Evolutionary conservation across 2,329 filamentous ascomycete species (phyloP).

Genomic region (Falciphora oryzae): DNA sequence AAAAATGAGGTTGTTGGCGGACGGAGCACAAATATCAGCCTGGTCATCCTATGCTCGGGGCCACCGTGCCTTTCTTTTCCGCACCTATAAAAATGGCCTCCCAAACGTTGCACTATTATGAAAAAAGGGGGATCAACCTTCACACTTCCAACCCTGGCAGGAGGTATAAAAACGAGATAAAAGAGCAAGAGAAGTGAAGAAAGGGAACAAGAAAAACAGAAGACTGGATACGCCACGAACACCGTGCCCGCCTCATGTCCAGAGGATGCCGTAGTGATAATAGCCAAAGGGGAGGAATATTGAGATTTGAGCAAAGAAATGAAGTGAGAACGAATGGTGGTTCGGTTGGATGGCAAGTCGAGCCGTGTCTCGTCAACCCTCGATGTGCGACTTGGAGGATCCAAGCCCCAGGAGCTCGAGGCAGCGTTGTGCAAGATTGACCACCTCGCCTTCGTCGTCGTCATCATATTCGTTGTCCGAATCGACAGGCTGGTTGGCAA

Average conservation of each 20-base stretch:
- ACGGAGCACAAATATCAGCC: no score
- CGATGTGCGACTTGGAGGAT: constrained; percentile 73
- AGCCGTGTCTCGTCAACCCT: constrained; percentile 49
- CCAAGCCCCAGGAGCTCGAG: constrained; percentile 77
- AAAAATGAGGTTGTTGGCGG: constrained; percentile 1
- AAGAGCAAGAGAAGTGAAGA: neutral
- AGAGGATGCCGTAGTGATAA: constrained; percentile 26
- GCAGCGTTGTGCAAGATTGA: constrained; percentile 83
- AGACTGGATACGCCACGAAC: constrained; percentile 36
- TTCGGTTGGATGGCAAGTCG: no score
- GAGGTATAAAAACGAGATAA: no score
- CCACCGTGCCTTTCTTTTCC: no score
- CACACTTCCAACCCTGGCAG: neutral
- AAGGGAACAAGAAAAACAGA: neutral
- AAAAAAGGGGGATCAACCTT: constrained; percentile 1
- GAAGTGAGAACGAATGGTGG: neutral
- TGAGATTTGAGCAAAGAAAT: neutral
- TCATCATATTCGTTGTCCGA: constrained; percentile 82
- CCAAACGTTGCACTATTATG: constrained; percentile 5
- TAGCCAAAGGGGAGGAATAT: constrained; percentile 18
- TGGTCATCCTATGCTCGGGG: no score
- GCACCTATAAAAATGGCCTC: no score
- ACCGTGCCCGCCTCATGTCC: constrained; percentile 35
- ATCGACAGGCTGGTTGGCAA: constrained; percentile 83
- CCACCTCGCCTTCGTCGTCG: constrained; percentile 88